A percentile compares a stretch with the other conserved stretches of the same genome.
phyloP scores from a whole-genome alignment of 2,329 filamentous ascomycete genomes.

The Microdochium paspali region DNA sequence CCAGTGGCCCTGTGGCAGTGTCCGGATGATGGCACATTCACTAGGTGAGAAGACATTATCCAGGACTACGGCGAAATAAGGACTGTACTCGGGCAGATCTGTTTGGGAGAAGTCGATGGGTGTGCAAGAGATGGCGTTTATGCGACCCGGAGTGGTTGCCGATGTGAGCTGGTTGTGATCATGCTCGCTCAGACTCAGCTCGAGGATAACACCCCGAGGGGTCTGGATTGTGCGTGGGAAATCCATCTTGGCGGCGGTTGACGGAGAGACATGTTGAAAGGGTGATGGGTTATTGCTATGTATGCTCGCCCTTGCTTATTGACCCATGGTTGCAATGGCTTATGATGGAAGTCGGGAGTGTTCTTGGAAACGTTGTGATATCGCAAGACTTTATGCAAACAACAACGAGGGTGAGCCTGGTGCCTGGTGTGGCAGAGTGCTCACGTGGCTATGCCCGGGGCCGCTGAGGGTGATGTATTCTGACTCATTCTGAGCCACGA shows the following conservation, averaged over 20 bases:
- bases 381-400: too few species aligned
- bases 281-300: neutral
- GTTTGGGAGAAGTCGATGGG: constrained; percentile 13
- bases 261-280: neutral
- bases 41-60: constrained; percentile 14
- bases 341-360: too few species aligned
- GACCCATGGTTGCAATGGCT: too few species aligned
- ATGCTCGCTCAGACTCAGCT: neutral
- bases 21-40: constrained; percentile 10
- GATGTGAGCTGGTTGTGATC: neutral
- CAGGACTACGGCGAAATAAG: constrained; percentile 14
- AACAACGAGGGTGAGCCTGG: too few species aligned
- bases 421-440: neutral
- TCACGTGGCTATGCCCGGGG: neutral
- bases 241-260: neutral
- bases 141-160: neutral
- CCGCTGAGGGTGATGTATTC: neutral
- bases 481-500: neutral
- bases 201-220: neutral
- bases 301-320: neutral
- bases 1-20: constrained; percentile 11
- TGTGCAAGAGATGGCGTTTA: constrained; percentile 1
- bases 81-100: constrained; percentile 10
- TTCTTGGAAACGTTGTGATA: too few species aligned
- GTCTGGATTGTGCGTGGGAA: neutral